A percentile compares a stretch with the other conserved stretches of the same genome.
phyloP scores from a whole-genome alignment of 768 basidiomycete genomes.

The Gloeophyllum trabeum region DNA sequence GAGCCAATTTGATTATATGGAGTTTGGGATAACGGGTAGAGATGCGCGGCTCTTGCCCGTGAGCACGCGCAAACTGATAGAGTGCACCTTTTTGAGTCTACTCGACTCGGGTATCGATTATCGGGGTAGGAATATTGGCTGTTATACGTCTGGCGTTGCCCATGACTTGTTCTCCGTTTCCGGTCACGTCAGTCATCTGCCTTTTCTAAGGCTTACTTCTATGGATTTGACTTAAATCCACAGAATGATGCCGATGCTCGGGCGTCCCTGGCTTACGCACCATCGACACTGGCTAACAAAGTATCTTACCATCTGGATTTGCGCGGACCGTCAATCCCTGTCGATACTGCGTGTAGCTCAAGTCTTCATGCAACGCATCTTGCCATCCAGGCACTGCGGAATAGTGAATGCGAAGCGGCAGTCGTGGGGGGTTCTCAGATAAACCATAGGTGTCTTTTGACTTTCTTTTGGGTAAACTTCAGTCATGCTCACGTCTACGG shows the following conservation, averaged over 20 bases:
- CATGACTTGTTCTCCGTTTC: neutral
- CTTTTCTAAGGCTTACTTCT: too few species aligned
- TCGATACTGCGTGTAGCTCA: slow-evolving; percentile 41
- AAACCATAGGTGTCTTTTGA: slow-evolving; percentile 25
- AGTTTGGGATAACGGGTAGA: neutral
- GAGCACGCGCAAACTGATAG: neutral
- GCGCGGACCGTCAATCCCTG: slow-evolving; percentile 35
- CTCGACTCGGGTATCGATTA: neutral
- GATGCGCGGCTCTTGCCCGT: neutral
- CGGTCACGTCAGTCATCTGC: too few species aligned
- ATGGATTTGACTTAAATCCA: too few species aligned
- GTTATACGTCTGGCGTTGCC: neutral
- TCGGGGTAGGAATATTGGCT: neutral
- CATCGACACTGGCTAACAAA: slow-evolving; percentile 27
- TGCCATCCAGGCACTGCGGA: slow-evolving; percentile 29
- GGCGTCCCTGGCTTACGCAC: slow-evolving; percentile 22
- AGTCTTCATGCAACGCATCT: slow-evolving; percentile 35
- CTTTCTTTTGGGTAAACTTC: too few species aligned
- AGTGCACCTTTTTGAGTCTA: neutral
- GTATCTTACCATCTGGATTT: slow-evolving; percentile 30
- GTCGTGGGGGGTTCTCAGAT: slow-evolving; percentile 33
- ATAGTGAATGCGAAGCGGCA: slow-evolving; percentile 35
- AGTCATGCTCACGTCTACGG: too few species aligned
- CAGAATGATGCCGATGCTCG: too few species aligned
- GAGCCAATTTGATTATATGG: neutral